Percentiles rank a stretch among this genome's conserved stretches.
Evolutionary conservation across 306 rosid species (phyloP).

Genomic region (Sicyos edulis): DNA sequence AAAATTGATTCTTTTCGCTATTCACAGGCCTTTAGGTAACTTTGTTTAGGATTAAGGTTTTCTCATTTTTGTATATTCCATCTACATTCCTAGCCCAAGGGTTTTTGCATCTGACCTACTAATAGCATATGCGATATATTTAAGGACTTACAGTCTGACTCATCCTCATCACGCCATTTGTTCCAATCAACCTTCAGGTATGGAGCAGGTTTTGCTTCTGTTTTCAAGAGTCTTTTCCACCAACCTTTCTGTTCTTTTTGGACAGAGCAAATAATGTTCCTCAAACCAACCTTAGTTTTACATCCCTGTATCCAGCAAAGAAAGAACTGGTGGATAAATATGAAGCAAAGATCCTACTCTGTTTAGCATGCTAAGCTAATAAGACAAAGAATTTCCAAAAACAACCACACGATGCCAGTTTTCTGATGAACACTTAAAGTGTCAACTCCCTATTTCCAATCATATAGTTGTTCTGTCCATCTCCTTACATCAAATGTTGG

Average conservation of each 20-base stretch:
- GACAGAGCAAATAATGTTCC: conserved; percentile 69
- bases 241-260: conserved; percentile 72
- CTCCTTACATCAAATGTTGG: background rate
- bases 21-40: background rate
- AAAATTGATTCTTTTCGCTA: background rate
- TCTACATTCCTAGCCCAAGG: background rate
- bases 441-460: background rate
- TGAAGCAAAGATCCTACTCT: background rate
- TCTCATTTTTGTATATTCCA: conserved; percentile 1
- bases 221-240: conserved; percentile 76
- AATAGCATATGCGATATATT: conserved; percentile 13
- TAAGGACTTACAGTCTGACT: conserved; percentile 42
- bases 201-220: conserved; percentile 79
- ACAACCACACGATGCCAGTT: background rate
- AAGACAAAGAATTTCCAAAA: background rate
- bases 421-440: background rate
- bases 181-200: conserved; percentile 84
- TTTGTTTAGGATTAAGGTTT: background rate
- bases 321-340: conserved; percentile 15
- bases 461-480: background rate
- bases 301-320: conserved; percentile 39
- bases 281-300: conserved; percentile 57
- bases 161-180: conserved; percentile 80
- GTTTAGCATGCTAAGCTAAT: background rate
- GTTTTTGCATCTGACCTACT: background rate